phyloP scores from a whole-genome alignment of 2,329 filamentous ascomycete species.

The Chrysoporthe puriensis region DNA sequence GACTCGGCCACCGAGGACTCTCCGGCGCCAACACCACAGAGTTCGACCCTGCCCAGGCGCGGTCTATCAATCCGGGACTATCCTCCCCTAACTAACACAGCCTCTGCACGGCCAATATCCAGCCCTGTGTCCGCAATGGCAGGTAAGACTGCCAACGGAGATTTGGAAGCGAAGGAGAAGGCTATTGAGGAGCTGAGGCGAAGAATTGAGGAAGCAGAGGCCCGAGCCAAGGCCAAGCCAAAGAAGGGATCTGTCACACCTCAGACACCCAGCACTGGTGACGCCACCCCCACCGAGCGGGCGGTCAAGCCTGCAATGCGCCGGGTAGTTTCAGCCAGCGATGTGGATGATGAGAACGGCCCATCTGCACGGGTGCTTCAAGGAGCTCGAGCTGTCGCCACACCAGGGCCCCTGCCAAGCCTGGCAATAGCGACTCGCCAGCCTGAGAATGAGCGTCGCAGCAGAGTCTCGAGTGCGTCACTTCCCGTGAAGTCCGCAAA shows the following conservation, averaged over 20 bases:
- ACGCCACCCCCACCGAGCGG: conserved; percentile 37
- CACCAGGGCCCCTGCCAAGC: conserved; percentile 35
- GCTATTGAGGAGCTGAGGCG: conserved; percentile 65
- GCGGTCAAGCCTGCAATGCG: conserved; percentile 26
- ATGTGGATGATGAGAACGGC: conserved; percentile 29
- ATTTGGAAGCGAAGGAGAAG: conserved; percentile 48
- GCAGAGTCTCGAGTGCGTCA: conserved; percentile 44
- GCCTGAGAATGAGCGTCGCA: conserved; percentile 33
- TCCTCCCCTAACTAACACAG: conserved; percentile 46
- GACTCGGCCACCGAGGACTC: conserved; percentile 54
- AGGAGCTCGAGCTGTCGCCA: conserved; percentile 33
- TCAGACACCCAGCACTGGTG: conserved; percentile 35
- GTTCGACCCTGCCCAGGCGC: conserved; percentile 37
- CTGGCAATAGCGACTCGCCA: background rate
- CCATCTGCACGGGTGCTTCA: conserved; percentile 34
- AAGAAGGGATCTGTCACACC: conserved; percentile 39
- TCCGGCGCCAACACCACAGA: conserved; percentile 39
- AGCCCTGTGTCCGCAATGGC: conserved; percentile 41
- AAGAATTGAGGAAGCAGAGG: conserved; percentile 62
- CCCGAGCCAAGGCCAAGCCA: conserved; percentile 49
- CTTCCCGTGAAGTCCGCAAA: conserved; percentile 44
- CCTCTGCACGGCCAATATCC: conserved; percentile 43
- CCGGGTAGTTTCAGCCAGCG: conserved; percentile 31
- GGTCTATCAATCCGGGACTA: conserved; percentile 48
- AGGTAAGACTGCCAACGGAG: conserved; percentile 20